Evolutionary conservation across 2,329 filamentous ascomycete genomes (phyloP).

Genomic region (Verticillium dahliae): DNA sequence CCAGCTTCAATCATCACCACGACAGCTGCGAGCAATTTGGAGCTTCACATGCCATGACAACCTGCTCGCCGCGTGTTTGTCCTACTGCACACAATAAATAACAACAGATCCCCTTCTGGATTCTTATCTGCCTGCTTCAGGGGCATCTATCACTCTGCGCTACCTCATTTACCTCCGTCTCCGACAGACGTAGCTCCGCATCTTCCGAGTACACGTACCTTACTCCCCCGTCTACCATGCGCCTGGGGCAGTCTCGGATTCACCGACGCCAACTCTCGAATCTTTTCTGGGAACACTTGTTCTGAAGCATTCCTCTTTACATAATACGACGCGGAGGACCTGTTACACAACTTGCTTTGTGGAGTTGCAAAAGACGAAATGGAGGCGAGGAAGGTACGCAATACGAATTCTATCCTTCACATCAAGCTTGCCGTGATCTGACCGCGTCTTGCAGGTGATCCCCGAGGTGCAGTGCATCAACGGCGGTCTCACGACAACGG

Average conservation of each 20-base stretch:
- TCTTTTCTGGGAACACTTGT: background rate
- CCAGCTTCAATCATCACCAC: background rate
- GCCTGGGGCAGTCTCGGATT: background rate
- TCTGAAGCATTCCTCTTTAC: background rate
- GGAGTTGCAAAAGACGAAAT: slow-evolving; percentile 16
- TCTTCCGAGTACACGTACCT: background rate
- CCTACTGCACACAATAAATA: background rate
- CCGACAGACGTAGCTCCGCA: background rate
- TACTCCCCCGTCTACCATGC: background rate
- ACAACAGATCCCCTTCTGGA: background rate
- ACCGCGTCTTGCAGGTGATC: slow-evolving; percentile 28
- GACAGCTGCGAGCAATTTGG: background rate
- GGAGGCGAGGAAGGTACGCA: slow-evolving; percentile 35
- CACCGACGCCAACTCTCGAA: background rate
- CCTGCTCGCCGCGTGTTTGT: background rate
- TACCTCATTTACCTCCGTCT: background rate
- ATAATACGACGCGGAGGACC: background rate
- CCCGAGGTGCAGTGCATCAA: slow-evolving; percentile 57
- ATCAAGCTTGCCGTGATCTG: background rate
- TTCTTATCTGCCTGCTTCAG: background rate
- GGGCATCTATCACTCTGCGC: background rate
- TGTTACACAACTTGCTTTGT: background rate
- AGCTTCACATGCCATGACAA: background rate
- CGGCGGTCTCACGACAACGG: slow-evolving; percentile 48
- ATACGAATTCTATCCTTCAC: background rate